Percentiles rank a stretch among this genome's conserved stretches.
Conservation (phyloP, 306 rosid genomes). For the Vachellia pachyceras region DNA sequence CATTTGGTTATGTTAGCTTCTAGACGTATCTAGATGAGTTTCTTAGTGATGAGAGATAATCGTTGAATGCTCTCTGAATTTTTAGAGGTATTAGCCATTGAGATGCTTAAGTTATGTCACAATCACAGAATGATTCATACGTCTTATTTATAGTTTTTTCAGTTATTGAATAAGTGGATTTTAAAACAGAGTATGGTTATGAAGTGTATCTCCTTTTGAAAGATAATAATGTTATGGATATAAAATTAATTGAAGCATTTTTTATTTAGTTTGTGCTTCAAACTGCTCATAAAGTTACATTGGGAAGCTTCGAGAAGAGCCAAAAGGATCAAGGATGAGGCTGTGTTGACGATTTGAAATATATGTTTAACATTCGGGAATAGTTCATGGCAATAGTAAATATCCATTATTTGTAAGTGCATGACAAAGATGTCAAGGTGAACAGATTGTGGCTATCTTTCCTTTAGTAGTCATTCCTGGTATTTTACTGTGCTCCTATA, state of each 20-base stretch:
- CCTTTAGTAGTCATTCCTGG: constrained; percentile 24
- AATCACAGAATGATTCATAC: constrained; percentile 12
- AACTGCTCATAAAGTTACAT: constrained; percentile 28
- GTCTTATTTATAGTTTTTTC: not conserved
- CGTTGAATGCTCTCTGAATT: constrained; percentile 20
- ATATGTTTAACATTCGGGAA: constrained; percentile 22
- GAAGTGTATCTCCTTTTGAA: constrained; percentile 22
- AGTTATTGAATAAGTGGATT: not conserved
- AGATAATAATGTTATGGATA: constrained; percentile 5
- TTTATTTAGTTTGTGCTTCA: constrained; percentile 2
- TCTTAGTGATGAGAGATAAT: constrained; percentile 10
- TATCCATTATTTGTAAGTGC: constrained; percentile 8
- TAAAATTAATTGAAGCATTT: not conserved
- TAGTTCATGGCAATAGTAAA: constrained; percentile 21
- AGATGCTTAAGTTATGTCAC: constrained; percentile 21
- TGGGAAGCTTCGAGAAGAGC: constrained; percentile 11
- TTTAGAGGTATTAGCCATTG: constrained; percentile 7
- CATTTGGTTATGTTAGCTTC: constrained; percentile 18
- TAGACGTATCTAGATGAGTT: not conserved
- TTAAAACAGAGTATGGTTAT: not conserved
- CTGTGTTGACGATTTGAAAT: constrained; percentile 29
- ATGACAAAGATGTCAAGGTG: constrained; percentile 27
- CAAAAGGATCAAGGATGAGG: constrained; percentile 4
- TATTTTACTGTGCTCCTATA: constrained; percentile 19
- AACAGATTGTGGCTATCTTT: constrained; percentile 31